Evolutionary conservation across 768 basidiomycete genomes (phyloP), one percentile per base, ranked within the genome.

Genomic region (Infundibulicybe gibba): DNA sequence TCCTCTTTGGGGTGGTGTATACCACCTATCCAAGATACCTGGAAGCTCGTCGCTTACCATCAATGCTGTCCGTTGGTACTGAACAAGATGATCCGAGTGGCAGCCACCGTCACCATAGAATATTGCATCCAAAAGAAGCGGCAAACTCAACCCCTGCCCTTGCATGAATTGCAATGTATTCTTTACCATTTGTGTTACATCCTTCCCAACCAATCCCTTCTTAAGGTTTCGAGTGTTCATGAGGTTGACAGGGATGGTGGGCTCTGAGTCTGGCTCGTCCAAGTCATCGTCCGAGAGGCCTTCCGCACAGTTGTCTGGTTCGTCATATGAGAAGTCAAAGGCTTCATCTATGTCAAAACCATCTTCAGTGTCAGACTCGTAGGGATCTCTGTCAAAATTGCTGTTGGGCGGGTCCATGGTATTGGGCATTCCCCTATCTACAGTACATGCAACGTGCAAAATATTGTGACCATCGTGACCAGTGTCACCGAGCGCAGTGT

Each of bases 31-130:
- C 9, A 61, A 31, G 30, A 61, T 61, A 11, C 45, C 35, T 2
- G 55, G 53, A 6, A 61, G 54, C 43, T 58, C 49, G 0, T 41
- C 40, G 32, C 56, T 60, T 12, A 34, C 32, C 53, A 58, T 54
- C n/a, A 61, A 42, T 4, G 48, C 13, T 10, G 54, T 55, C 3
- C 48, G 49, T 1, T 50, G 52, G 38, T 42, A 47, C 19, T 33
- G 37, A 32, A 54, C 40, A 12, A 47, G 39, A 2, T n/a, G 33
- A 39, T 57, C 50, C 9, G 43, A 40, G 19, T 33, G 38, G 32
- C 57, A 58, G 5, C 33, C 47, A 12, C 13, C n/a, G 50, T 54
- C 43, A 12, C 55, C 58, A 56, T 59, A 61, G 47, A 48, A 47
- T 14, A 59, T 16, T 4, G 55, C 52, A 43, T 53, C 49, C 10